Evolutionary conservation across 75 land plant species (phyloP), one percentile per base, ranked within the genome.

Genomic region (Adiantum capillusveneris): DNA sequence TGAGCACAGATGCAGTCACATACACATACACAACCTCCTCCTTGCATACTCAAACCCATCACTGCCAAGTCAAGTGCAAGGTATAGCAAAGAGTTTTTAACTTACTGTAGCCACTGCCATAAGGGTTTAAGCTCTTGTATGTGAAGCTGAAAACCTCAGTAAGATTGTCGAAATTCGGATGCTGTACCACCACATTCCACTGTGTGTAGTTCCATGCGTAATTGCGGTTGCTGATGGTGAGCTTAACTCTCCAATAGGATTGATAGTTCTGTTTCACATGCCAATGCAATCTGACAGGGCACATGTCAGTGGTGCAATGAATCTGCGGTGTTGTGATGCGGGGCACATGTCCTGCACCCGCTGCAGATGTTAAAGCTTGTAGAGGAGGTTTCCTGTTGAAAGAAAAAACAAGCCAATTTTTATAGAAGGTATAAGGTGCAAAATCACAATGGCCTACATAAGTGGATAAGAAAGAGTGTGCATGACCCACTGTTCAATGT

Each of bases 271-370:
- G 54, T 71, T 84, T 84, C 17, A 84, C 79, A 44, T 84, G 87
- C 87, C 87, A 84, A 43, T 84, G 87, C 13, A 84, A 62, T 52
- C 73, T 70, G 24, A 84, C 54, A 0, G 87, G 87, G 65, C 87
- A 84, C 87, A 84, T 84, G 44, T 84, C 82, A 1, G 29, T 14
- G 11, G 87, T 81, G 69, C 87, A 84, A 42, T 69, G 80, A 18
- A 84, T 46, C 57, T 65, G 25, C 34, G 85, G 78, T 2, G 36
- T 50, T 34, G 51, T 48, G 20, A 13, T 12, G 20, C 20, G 51
- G 51, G 51, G 51, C 18, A 18, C 6, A 20, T 16, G 51, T 13
- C 20, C 51, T 12, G 11, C 20, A 20, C 6, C 20, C 51, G 20
- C 18, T 20, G 18, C 11, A 19, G 20, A 13, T 5, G 20, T 12